Percentiles rank a stretch among this genome's conserved stretches.
Evolutionary conservation across 2,329 filamentous ascomycete species (phyloP).

Genomic region (Ceratocystis variospora): DNA sequence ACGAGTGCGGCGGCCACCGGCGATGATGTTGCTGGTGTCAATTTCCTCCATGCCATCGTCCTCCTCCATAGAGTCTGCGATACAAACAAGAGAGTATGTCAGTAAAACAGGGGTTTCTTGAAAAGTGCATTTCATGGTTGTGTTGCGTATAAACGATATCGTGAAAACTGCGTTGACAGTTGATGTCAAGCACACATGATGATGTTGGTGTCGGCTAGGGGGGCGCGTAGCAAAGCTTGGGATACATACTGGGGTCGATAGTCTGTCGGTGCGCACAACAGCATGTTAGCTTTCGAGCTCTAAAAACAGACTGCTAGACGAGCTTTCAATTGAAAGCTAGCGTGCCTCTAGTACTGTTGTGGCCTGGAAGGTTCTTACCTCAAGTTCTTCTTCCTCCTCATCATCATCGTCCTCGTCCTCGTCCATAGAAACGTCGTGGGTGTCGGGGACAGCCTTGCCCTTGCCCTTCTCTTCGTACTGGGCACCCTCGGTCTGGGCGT

Average conservation of each 20-base stretch:
- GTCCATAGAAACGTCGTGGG: slow-evolving; percentile 53
- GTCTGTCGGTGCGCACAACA: slow-evolving; percentile 8
- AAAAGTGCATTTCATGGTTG: neutral
- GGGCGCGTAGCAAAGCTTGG: neutral
- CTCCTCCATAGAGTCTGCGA: slow-evolving; percentile 41
- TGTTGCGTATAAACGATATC: too few species aligned
- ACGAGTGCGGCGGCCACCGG: slow-evolving; percentile 67
- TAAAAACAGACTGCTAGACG: neutral
- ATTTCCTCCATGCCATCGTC: slow-evolving; percentile 86
- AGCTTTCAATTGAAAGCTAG: neutral
- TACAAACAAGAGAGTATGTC: neutral
- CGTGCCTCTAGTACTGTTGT: neutral
- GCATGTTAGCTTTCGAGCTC: slow-evolving; percentile 2
- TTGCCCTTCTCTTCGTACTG: slow-evolving; percentile 60
- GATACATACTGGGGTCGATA: slow-evolving; percentile 18
- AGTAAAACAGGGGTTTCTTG: neutral
- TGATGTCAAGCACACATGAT: neutral
- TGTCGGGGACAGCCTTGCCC: slow-evolving; percentile 55
- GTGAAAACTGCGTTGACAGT: neutral
- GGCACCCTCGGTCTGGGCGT: slow-evolving; percentile 29
- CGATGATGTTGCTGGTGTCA: slow-evolving; percentile 75
- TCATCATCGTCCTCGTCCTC: slow-evolving; percentile 58
- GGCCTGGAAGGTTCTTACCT: slow-evolving; percentile 32
- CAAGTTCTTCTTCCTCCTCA: slow-evolving; percentile 52
- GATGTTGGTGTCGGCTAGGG: neutral